These are phyloP conservation scores for Lodderomyces beijingensis DNA, from an alignment of 1,139 yeast genomes.

Conservation along the genomic window DNA sequence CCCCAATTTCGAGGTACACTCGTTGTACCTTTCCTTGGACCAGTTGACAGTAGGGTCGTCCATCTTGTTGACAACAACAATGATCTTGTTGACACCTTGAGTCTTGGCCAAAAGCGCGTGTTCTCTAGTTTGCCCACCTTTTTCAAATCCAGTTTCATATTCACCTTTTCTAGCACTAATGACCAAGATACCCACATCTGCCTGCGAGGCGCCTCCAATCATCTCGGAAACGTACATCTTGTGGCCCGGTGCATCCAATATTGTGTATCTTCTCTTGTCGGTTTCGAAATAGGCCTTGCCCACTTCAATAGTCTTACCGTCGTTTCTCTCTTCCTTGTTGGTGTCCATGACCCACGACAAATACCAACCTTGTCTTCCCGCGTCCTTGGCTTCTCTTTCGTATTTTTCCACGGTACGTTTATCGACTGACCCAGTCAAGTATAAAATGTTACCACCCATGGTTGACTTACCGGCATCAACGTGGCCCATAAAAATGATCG, in stretches of 20 bases:
- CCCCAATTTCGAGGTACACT: slow-evolving; percentile 81
- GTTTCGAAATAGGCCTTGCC: slow-evolving; percentile 98
- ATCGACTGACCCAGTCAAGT: slow-evolving; percentile 93
- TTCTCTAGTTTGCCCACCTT: slow-evolving; percentile 99
- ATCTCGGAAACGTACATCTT: slow-evolving; percentile 97
- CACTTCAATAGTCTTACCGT: slow-evolving; percentile 98
- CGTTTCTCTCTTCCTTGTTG: slow-evolving; percentile 95
- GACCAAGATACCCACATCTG: slow-evolving; percentile 94
- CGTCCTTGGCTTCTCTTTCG: slow-evolving; percentile 97
- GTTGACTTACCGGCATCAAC: slow-evolving; percentile 99
- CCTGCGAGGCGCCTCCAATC: slow-evolving; percentile 99
- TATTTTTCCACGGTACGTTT: slow-evolving; percentile 98
- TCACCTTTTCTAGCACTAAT: slow-evolving; percentile 99
- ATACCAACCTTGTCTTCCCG: slow-evolving; percentile 99
- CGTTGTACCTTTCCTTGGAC: slow-evolving; percentile 95
- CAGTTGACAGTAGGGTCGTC: slow-evolving; percentile 95
- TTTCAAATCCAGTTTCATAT: slow-evolving; percentile 98
- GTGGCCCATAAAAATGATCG: slow-evolving; percentile 98
- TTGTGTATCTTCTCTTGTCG: slow-evolving; percentile 94
- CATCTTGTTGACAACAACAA: slow-evolving; percentile 97
- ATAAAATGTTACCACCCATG: slow-evolving; percentile 96
- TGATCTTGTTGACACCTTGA: slow-evolving; percentile 90
- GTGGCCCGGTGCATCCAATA: slow-evolving; percentile 99
- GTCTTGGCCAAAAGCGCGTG: slow-evolving; percentile 97
- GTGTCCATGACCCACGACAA: slow-evolving; percentile 99